Evolutionary conservation across 2,329 filamentous ascomycete genomes (phyloP), one percentile per base, ranked within the genome.

Genomic region (Corynespora cassiicola): DNA sequence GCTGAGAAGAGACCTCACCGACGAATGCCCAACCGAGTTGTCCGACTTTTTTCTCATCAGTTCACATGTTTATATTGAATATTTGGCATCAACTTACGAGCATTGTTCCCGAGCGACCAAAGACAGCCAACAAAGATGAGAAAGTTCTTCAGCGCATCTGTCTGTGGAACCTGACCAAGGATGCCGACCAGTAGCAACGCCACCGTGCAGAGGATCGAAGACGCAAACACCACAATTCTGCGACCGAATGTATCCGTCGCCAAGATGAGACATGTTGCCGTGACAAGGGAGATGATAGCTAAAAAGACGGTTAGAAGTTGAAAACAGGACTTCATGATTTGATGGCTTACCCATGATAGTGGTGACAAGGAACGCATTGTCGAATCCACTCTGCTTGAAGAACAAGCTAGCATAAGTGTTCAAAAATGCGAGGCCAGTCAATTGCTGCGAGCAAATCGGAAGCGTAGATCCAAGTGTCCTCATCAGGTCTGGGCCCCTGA

Each of bases 401-500:
- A 36, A 36, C 6, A 36, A 16, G 19, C 34, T 36, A 3, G 34
- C 34, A 22, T 36, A 36, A 12, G 34, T 36, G 17, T 36, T 36
- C 4, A 36, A 22, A 18, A 36, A 36, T 2, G 34, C 8, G 6
- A 36, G 23, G 15, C 34, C 34, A 20, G 34, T 21, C 10, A 36
- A 25, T 21, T 36, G 34, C 17, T 36, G 34, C 5, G 34, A 14
- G 7, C 34, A 36, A 5, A 28, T 15, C 8, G 30, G 30, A 8
- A 32, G 17, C 10, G 30, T 22, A 7, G 30, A 19, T 16, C 30
- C 30, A 19, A 32, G 7, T 11, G 88, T 92, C 14, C 88, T 80
- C 38, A 88, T 84, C 31, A 84, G 74, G 59, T 92, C 83, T 10
- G 79, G 77, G 6, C 88, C 87, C 65, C 78, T 84, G 77, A 94